Evolutionary conservation across 228 moss, liverwort and hornwort genomes (phyloP).

Genomic region (Sphagnum fallax): DNA sequence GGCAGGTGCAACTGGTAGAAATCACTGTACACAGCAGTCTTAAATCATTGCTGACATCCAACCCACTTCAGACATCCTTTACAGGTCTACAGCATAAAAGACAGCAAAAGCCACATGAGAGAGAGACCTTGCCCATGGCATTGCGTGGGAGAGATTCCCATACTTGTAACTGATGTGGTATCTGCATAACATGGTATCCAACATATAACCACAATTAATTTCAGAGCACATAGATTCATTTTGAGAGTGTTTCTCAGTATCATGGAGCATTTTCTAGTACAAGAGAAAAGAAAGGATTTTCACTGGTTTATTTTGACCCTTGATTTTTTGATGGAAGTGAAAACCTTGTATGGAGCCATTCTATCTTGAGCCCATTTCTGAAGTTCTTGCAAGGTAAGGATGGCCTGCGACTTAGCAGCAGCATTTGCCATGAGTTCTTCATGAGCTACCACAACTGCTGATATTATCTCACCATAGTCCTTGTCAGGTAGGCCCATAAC

Average conservation of each 20-base stretch:
- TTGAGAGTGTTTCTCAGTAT: too few species aligned
- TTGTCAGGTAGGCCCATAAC: slow-evolving; percentile 87
- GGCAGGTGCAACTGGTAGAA: too few species aligned
- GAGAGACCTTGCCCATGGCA: slow-evolving; percentile 91
- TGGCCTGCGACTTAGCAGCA: slow-evolving; percentile 55
- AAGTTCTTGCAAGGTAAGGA: slow-evolving; percentile 56
- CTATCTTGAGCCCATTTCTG: slow-evolving; percentile 63
- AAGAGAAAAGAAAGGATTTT: too few species aligned
- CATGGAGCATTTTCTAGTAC: too few species aligned
- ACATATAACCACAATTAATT: background rate
- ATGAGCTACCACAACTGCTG: slow-evolving; percentile 68
- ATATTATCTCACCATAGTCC: slow-evolving; percentile 76
- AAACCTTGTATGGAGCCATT: slow-evolving; percentile 96
- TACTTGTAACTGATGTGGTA: slow-evolving; percentile 66
- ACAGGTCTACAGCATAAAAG: too few species aligned
- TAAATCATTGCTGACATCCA: too few species aligned
- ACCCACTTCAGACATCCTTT: too few species aligned
- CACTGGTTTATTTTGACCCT: too few species aligned
- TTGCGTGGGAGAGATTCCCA: slow-evolving; percentile 92
- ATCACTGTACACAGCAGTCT: too few species aligned
- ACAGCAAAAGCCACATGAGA: background rate
- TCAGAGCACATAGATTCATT: too few species aligned
- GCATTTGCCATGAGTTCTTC: slow-evolving; percentile 57
- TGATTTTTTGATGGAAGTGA: background rate
- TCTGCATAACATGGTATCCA: slow-evolving; percentile 32